Evolutionary conservation across 2,329 filamentous ascomycete genomes (phyloP).

Genomic region (Penicillium verrucosum): DNA sequence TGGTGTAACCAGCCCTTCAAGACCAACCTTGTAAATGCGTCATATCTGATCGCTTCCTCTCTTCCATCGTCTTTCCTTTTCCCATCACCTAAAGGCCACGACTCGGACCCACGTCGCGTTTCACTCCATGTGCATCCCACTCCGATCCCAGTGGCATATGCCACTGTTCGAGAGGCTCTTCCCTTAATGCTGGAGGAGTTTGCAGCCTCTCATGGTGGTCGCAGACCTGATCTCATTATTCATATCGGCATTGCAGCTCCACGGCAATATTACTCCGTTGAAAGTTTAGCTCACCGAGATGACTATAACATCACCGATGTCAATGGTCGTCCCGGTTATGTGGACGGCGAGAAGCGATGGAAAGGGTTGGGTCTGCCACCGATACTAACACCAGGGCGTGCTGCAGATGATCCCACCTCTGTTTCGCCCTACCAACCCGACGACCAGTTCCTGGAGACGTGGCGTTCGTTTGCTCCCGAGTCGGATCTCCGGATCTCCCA

Average conservation of each 20-base stretch:
- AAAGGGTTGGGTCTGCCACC: conserved; percentile 49
- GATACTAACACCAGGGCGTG: conserved; percentile 53
- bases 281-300: conserved; percentile 67
- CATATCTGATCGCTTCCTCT: conserved; percentile 69
- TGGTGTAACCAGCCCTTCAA: conserved; percentile 64
- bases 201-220: conserved; percentile 38
- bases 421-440: conserved; percentile 31
- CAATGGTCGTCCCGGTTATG: conserved; percentile 50
- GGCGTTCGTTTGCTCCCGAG: conserved; percentile 33
- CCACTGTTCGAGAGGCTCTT: conserved; percentile 60
- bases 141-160: conserved; percentile 69
- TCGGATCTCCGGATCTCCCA: conserved; percentile 57
- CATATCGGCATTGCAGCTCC: conserved; percentile 77
- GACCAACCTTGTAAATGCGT: conserved; percentile 70
- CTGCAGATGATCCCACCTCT: conserved; percentile 7
- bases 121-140: conserved; percentile 55
- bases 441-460: conserved; percentile 33
- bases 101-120: conserved; percentile 32
- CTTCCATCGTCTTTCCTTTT: conserved; percentile 64
- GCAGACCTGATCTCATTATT: conserved; percentile 62
- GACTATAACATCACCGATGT: conserved; percentile 70
- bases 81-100: conserved; percentile 15
- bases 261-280: conserved; percentile 65
- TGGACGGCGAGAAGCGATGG: conserved; percentile 51
- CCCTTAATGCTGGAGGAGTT: conserved; percentile 59